These are phyloP conservation scores for Ambrosia trifida DNA, from an alignment of 129 eudicot species.

Conservation along the genomic window DNA sequence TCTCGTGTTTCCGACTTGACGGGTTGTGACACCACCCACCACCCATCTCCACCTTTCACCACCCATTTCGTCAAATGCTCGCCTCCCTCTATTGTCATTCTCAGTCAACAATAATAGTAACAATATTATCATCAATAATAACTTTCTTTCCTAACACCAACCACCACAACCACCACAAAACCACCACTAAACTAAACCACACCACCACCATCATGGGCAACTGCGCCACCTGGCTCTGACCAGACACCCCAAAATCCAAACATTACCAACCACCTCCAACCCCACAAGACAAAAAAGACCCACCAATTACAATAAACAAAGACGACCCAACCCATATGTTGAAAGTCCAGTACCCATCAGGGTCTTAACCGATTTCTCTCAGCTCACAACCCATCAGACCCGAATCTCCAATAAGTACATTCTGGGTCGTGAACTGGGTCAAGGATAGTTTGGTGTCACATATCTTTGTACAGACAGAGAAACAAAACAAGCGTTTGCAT, in stretches of 20 bases:
- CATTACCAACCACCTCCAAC: conserved; percentile 34
- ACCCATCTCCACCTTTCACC: no score
- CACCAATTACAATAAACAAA: conserved; percentile 32
- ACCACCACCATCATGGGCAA: conserved; percentile 64
- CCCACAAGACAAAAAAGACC: conserved; percentile 26
- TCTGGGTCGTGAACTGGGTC: conserved; percentile 85
- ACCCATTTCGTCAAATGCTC: conserved; percentile 41
- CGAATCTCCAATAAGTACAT: conserved; percentile 76
- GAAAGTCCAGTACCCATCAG: conserved; percentile 62
- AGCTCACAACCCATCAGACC: conserved; percentile 46
- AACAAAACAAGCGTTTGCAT: conserved; percentile 68
- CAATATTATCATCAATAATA: no score
- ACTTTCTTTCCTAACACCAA: conserved; percentile 10
- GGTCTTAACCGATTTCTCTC: conserved; percentile 65
- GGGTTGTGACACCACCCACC: no score
- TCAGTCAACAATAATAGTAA: conserved; percentile 21
- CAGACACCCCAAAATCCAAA: conserved; percentile 37
- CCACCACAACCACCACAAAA: conserved; percentile 24
- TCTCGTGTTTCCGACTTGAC: no score
- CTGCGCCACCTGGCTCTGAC: conserved; percentile 69
- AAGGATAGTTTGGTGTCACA: conserved; percentile 91
- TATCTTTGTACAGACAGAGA: conserved; percentile 90
- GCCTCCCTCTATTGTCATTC: conserved; percentile 25
- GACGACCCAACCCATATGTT: conserved; percentile 65
- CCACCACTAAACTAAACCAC: conserved; percentile 11